Base-by-base conservation (phyloP, 768 basidiomycete species). In the Boletellus emodensis region DNA sequence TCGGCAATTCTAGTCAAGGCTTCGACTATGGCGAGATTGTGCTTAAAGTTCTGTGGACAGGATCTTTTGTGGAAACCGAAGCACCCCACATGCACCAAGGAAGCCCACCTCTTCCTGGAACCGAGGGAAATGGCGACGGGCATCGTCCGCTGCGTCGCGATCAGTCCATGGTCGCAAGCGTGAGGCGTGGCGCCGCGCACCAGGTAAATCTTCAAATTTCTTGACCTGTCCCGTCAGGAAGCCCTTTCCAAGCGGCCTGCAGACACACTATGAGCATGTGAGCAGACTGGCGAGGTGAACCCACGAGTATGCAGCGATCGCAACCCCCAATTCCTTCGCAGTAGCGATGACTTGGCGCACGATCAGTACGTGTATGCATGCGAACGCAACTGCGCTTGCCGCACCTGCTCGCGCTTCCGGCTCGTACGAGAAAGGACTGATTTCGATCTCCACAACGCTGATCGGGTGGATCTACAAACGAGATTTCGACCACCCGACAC, bases 391-490 rank as follows among this genome's bases (percentile, higher is more conserved):
- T 9, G 24, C 2, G 17, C 18, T 6, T n/a, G 14, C 50, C 32
- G 52, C 15, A 43, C 42, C 42, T 4, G 44, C 36, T 3, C 42
- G 26, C 12, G 28, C 38, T 30, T 49, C 36, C 13, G 30, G 18
- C 34, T 80, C 79, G 45, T 81, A 82, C 2, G 77, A 72, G 74
- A 80, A 84, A 3, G 79, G 75, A 57, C 81, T 84, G 38, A 84
- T 67, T 61, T 88, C 87, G 45, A 87, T 83, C 62, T 88, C 84
- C 9, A 83, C 80, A 13, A 77, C 71, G 13, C 78, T 72, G 51
- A 85, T 75, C 2, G 79, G 80, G 40, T 76, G 71, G 9, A 84
- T 69, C 77, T 83, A 20, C 20, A 30, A 30, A 30, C 24, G 6
- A 30, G 30, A 11, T 5, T 30, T 30, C 30, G 30, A 30, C n/a